A percentile compares a stretch with the other conserved stretches of the same genome.
These are phyloP conservation scores for Pezicula radicicola DNA, from an alignment of 2,329 filamentous ascomycete species.

Conservation along the genomic window DNA sequence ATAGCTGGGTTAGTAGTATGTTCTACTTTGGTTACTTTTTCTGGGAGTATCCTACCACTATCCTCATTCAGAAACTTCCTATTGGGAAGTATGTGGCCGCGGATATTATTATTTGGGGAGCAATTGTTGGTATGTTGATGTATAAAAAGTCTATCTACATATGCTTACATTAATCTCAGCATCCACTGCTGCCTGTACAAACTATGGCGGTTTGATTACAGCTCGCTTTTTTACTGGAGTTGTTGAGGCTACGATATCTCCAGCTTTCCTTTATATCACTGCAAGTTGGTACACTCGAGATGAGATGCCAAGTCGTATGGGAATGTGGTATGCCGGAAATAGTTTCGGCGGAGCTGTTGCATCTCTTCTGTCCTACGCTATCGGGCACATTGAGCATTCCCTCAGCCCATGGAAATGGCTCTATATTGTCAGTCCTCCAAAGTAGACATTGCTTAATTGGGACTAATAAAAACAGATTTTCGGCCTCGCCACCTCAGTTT, in stretches of 20 bases:
- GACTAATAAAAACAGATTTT: constrained; percentile 1
- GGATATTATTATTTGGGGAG: constrained; percentile 1
- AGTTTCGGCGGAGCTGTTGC: constrained; percentile 47
- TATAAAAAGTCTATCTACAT: not conserved
- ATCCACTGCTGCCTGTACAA: constrained; percentile 41
- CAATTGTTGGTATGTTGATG: constrained; percentile 22
- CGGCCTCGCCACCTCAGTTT: constrained; percentile 35
- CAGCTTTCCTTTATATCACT: constrained; percentile 33
- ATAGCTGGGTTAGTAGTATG: constrained; percentile 41
- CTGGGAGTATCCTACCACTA: constrained; percentile 46
- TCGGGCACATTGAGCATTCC: constrained; percentile 48
- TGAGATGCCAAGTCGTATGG: constrained; percentile 56
- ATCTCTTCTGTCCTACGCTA: constrained; percentile 50
- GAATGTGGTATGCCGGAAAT: constrained; percentile 58
- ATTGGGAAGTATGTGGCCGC: constrained; percentile 44
- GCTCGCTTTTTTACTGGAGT: constrained; percentile 45
- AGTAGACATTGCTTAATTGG: not conserved
- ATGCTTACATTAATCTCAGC: not conserved
- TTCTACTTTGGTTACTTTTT: constrained; percentile 44
- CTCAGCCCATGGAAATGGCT: constrained; percentile 54
- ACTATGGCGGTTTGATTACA: constrained; percentile 43
- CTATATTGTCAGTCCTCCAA: constrained; percentile 34
- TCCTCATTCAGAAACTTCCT: constrained; percentile 18
- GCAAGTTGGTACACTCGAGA: constrained; percentile 42
- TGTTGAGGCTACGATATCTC: constrained; percentile 47